phyloP scores from a whole-genome alignment of 139 green algal genomes.

The Nannochloris sp. region DNA sequence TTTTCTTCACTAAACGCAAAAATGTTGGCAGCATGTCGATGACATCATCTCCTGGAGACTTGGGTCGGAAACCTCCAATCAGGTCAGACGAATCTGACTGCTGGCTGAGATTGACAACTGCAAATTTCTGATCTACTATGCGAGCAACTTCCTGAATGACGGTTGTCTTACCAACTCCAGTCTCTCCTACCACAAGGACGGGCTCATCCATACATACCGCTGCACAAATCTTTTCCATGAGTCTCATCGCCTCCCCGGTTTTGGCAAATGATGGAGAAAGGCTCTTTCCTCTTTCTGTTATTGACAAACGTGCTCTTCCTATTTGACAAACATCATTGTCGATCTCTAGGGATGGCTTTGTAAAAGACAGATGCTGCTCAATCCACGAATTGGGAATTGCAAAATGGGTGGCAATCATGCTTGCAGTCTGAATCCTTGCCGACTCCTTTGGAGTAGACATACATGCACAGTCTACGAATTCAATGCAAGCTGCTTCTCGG shows the following conservation, averaged over 20 bases:
- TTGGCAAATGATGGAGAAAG: slow-evolving; percentile 50
- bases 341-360: slow-evolving; percentile 19
- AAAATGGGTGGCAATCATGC: too few relatives aligned
- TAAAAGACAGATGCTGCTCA: too few relatives aligned
- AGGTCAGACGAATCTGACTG: slow-evolving; percentile 93
- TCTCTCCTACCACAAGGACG: slow-evolving; percentile 96
- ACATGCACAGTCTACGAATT: slow-evolving; percentile 53
- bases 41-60: slow-evolving; percentile 64
- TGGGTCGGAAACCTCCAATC: slow-evolving; percentile 90
- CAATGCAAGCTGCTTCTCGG: slow-evolving; percentile 41
- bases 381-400: too few relatives aligned
- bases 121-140: slow-evolving; percentile 59
- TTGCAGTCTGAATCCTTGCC: not conserved
- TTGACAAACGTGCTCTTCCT: not conserved
- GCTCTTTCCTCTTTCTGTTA: not conserved
- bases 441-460: not conserved
- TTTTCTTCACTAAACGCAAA: slow-evolving; percentile 44
- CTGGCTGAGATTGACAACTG: slow-evolving; percentile 95
- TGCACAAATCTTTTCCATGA: slow-evolving; percentile 81
- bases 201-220: slow-evolving; percentile 63
- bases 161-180: slow-evolving; percentile 95
- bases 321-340: slow-evolving; percentile 14
- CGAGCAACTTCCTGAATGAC: slow-evolving; percentile 69
- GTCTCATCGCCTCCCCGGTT: slow-evolving; percentile 71
- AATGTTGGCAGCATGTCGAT: slow-evolving; percentile 64